Evolutionary conservation across 345 rosid genomes (phyloP), one percentile per base, ranked within the genome.

Genomic region (Acer yangbiense): DNA sequence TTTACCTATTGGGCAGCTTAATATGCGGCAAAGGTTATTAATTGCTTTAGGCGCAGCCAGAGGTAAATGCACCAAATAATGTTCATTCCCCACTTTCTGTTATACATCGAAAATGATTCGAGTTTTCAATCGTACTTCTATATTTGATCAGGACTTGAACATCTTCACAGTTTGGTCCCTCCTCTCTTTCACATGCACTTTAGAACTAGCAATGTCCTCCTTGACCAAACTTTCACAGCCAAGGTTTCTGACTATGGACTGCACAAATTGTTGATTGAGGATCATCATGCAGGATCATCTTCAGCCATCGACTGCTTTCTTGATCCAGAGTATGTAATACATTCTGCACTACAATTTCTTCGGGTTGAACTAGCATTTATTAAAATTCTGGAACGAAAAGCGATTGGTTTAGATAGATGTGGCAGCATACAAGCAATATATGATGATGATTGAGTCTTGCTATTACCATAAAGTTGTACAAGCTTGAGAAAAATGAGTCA

Each of bases 141-240:
- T 74, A 74, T 55, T 79, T 68, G 46, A 77, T 17, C 85, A 87
- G 90, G 88, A 21, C 83, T 87, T 70, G 84, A 83, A 63, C 77
- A 87, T 76, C 85, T 87, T 80, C 90, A 87, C 81, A 78, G 86
- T 74, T 48, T 81, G 85, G 84, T 66, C 58, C 85, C 86, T 79
- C 88, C 88, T 44, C 67, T 87, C 48, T 77, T 80, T 65, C 90
- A 87, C 78, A 77, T 83, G 88, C 86, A 83, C 81, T 87, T 87
- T 80, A 85, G 80, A 78, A 83, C 83, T 16, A 85, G 84, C 74
- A 87, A 85, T 44, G 88, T 83, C 75, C 88, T 87, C 62, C 64
- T 87, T 17, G 86, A 76, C 46, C 87, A 84, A 46, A 84, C 77
- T 41, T 77, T 79, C 10, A 73, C 79, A 0, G 82, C 88, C 61